Evolutionary conservation across 2,329 filamentous ascomycete genomes (phyloP).

Genomic region (Balansia obtecta): DNA sequence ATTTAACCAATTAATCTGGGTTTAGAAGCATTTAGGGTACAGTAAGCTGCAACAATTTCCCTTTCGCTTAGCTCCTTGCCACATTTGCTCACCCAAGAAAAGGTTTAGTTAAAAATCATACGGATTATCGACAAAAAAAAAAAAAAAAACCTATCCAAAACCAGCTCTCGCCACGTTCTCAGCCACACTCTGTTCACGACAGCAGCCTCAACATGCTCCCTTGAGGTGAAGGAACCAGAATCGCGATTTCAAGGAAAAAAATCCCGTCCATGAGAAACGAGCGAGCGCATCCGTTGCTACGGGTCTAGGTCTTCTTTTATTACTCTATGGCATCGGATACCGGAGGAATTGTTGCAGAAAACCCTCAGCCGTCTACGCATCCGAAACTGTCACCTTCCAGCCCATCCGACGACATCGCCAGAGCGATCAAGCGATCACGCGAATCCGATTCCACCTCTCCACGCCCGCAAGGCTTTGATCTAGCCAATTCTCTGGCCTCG

Average conservation of each 20-base stretch:
- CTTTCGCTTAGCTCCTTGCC: not conserved
- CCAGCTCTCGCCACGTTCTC: slow-evolving; percentile 32
- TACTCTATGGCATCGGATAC: slow-evolving; percentile 40
- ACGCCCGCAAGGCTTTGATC: slow-evolving; percentile 16
- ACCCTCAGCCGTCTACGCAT: slow-evolving; percentile 25
- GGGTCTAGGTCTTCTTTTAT: not conserved
- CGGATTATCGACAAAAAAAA: slow-evolving; percentile 9
- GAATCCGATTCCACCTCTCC: slow-evolving; percentile 33
- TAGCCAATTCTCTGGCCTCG: slow-evolving; percentile 29
- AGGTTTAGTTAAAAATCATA: slow-evolving; percentile 5
- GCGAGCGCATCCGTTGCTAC: too few relatives aligned
- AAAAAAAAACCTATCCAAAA: slow-evolving; percentile 13
- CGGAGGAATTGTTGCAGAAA: slow-evolving; percentile 39
- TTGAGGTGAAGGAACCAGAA: slow-evolving; percentile 12
- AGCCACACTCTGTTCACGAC: slow-evolving; percentile 26
- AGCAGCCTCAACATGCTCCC: slow-evolving; percentile 24
- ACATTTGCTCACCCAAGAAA: slow-evolving; percentile 1
- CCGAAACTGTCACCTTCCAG: slow-evolving; percentile 22
- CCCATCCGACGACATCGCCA: slow-evolving; percentile 27
- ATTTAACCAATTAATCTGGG: not conserved
- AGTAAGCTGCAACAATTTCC: not conserved
- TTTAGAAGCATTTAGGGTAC: not conserved
- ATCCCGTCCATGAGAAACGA: not conserved
- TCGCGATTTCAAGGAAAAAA: slow-evolving; percentile 7
- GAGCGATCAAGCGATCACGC: slow-evolving; percentile 31